Evolutionary conservation across 202 grass and related monocot genomes (phyloP), one percentile per base, ranked within the genome.

Genomic region (Tripidium arundinaceum): DNA sequence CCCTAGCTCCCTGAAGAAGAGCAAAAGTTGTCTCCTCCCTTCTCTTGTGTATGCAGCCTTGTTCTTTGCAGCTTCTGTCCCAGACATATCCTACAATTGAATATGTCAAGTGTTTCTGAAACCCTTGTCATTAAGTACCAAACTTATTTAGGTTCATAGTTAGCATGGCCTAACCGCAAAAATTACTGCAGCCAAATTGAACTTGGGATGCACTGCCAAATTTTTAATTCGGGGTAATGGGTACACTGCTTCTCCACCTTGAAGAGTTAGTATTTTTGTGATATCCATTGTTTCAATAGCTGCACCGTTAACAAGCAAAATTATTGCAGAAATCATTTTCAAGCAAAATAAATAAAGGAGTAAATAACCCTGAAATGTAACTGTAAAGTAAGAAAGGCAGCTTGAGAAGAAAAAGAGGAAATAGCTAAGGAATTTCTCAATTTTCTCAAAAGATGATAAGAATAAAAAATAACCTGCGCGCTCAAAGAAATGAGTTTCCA

Each of bases 201-300:
- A 99, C 76, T 95, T 99, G 29, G 96, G 92, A 78, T 99, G 96
- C 68, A 91, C 88, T 40, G 92, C 77, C 75, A 99, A 81, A 81
- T 77, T 91, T 82, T 83, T 95, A 22, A 99, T 95, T 79, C 86
- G 82, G 62, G 92, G 96, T 75, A 98, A 86, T 73, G 96, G 96
- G 86, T 98, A 98, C 66, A 98, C 96, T 68, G 92, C 96, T 90
- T 98, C 96, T 75, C 96, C 96, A 83, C 93, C 96, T 83, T 98
- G 92, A 89, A 87, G 88, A 81, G 96, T 93, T 69, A 98, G 85
- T 93, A 98, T 88, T 70, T 91, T 88, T 41, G 90, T 98, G 80
- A 99, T 86, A 60, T 99, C 92, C 62, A 99, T 91, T 50, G 88
- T 83, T 86, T 93, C 96, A 88, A 99, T 89, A 85, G 86, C 96